Percentiles rank a stretch among this genome's conserved stretches.
These are phyloP conservation scores for Diplosphaera chodatii DNA, from an alignment of 139 green algal species.

Conservation along the genomic window DNA sequence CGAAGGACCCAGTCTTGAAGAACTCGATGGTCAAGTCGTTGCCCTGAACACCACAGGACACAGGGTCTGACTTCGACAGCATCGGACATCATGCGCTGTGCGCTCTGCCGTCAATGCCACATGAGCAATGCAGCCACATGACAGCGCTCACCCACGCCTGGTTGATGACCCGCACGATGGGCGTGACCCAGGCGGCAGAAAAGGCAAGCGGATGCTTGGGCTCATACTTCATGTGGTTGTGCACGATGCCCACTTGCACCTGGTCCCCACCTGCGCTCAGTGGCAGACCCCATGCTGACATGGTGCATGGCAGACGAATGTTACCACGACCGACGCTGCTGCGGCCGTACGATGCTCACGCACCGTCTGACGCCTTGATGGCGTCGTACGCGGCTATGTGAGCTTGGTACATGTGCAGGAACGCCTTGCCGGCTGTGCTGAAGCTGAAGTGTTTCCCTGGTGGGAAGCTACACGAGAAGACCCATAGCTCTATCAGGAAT, in stretches of 20 bases:
- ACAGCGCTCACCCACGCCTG: background rate
- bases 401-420: slow-evolving; percentile 38
- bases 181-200: slow-evolving; percentile 21
- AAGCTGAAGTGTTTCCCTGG: slow-evolving; percentile 50
- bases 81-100: too few relatives aligned
- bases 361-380: slow-evolving; percentile 55
- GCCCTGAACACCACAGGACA: slow-evolving; percentile 6
- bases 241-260: slow-evolving; percentile 41
- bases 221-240: slow-evolving; percentile 53
- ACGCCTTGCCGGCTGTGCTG: slow-evolving; percentile 13
- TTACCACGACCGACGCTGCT: too few relatives aligned
- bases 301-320: too few relatives aligned
- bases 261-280: slow-evolving; percentile 21
- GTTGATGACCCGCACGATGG: background rate
- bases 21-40: slow-evolving; percentile 42
- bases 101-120: too few relatives aligned
- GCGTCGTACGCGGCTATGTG: slow-evolving; percentile 54
- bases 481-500: too few relatives aligned
- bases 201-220: slow-evolving; percentile 16
- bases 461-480: slow-evolving; percentile 27
- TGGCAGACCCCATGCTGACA: background rate
- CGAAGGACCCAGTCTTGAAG: slow-evolving; percentile 39
- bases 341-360: background rate
- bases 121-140: slow-evolving; percentile 28
- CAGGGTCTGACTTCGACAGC: too few relatives aligned